Evolutionary conservation across 495 filamentous ascomycete species (phyloP).

Genomic region (Talaromyces proteolyticus): DNA sequence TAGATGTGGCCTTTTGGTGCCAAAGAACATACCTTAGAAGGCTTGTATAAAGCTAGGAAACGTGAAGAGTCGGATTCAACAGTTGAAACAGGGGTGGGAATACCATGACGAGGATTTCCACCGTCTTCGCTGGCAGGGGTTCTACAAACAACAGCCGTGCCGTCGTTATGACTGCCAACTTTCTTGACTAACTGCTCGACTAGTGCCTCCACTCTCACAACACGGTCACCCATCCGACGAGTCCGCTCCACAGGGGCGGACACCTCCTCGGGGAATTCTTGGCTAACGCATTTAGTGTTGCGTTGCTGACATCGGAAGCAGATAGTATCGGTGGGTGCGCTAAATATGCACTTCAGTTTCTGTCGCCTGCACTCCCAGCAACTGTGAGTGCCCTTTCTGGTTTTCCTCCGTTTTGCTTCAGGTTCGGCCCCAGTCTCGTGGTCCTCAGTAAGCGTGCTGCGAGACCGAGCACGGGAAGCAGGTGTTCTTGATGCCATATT

Average conservation of each 20-base stretch:
- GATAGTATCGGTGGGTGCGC: conserved; percentile 11
- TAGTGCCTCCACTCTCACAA: conserved; percentile 1
- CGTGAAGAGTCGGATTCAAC: too few species aligned
- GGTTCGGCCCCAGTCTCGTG: too few species aligned
- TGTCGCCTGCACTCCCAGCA: conserved; percentile 48
- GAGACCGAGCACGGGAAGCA: too few species aligned
- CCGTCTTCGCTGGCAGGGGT: neutral
- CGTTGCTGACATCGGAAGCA: conserved; percentile 33
- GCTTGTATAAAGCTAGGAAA: too few species aligned
- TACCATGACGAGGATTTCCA: neutral
- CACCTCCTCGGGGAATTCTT: conserved; percentile 28
- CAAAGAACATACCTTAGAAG: too few species aligned
- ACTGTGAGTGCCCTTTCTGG: conserved; percentile 43
- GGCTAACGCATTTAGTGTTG: conserved; percentile 24
- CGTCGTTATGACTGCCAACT: neutral
- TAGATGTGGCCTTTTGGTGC: too few species aligned
- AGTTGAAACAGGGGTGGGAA: too few species aligned
- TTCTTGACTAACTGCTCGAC: conserved; percentile 8
- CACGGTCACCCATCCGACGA: neutral
- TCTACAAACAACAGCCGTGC: neutral
- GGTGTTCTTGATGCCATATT: too few species aligned
- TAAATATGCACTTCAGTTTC: conserved; percentile 41
- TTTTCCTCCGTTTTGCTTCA: conserved; percentile 22
- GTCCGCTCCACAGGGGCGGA: neutral
- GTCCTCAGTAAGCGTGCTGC: too few species aligned